These are phyloP conservation scores for Collybia nuda DNA, from an alignment of 768 basidiomycete genomes.

Conservation along the genomic window DNA sequence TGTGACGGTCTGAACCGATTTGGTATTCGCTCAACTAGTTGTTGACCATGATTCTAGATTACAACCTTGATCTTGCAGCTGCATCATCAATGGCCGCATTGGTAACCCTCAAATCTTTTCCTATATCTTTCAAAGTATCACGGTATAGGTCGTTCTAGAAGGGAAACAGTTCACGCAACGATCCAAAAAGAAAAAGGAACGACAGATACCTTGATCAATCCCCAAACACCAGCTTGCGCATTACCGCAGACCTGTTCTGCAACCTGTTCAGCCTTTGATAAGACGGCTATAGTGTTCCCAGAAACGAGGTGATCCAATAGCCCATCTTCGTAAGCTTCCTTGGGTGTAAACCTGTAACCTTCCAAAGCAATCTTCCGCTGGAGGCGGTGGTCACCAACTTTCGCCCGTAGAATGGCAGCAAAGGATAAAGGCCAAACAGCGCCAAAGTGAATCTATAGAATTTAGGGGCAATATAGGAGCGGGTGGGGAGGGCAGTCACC, in stretches of 20 bases:
- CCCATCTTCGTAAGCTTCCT: slow-evolving; percentile 64
- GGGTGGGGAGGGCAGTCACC: slow-evolving; percentile 32
- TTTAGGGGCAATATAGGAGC: background rate
- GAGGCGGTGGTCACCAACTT: slow-evolving; percentile 56
- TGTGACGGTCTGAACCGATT: too few species aligned
- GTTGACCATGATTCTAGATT: slow-evolving; percentile 4
- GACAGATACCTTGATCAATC: slow-evolving; percentile 60
- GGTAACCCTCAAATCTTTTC: slow-evolving; percentile 32
- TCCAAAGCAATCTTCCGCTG: slow-evolving; percentile 77
- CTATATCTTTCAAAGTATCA: slow-evolving; percentile 46
- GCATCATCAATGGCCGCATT: slow-evolving; percentile 45
- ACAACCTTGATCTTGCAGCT: slow-evolving; percentile 48
- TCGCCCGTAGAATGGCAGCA: slow-evolving; percentile 59
- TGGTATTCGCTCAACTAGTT: too few species aligned
- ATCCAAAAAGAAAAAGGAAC: slow-evolving; percentile 1
- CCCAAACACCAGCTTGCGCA: slow-evolving; percentile 66
- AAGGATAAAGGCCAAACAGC: slow-evolving; percentile 79
- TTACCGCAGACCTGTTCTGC: slow-evolving; percentile 51
- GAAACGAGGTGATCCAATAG: slow-evolving; percentile 71
- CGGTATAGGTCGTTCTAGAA: slow-evolving; percentile 54
- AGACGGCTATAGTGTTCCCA: slow-evolving; percentile 57
- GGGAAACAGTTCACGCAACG: slow-evolving; percentile 4
- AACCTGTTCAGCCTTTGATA: slow-evolving; percentile 63
- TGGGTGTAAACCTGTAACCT: slow-evolving; percentile 75
- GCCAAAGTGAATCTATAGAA: slow-evolving; percentile 73